Base-by-base conservation (phyloP, 2,329 filamentous ascomycete species). In the Pseudofabraea citricarpa region DNA sequence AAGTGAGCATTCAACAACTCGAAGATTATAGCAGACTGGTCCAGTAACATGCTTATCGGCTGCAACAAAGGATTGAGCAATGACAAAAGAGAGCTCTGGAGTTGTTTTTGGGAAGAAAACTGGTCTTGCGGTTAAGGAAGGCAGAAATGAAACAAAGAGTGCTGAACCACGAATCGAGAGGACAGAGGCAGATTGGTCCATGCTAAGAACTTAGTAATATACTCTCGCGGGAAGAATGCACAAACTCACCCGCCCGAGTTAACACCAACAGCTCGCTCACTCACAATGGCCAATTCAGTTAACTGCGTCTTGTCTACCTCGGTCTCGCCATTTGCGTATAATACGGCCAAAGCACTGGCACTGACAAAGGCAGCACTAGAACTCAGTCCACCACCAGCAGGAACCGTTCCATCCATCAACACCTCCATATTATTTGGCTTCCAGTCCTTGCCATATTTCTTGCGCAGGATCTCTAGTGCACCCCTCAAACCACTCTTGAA, bases 111-210 rank as follows among this genome's bases (percentile, higher is more conserved):
- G 91, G 63, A 98, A 89, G 31, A 83, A 77, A 48, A 97, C 82
- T 36, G 90, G 85, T 43, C 81, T 77, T 23, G 85, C 89, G 19
- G 77, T 74, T 40, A 98, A 83, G 15, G 71, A 74, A 3, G 93
- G 93, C 51, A 81, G 81, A 70, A 98, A 98, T 8, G 85, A 87
- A 47, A 96, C 91, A 61, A 94, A 90, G 33, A 96, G 79, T 8
- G 93, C 90, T 29, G 86, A 87, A 40, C 88, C 90, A 52, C 83
- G 82, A 57, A 88, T 77, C 0, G 90, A 91, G 67, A 98, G 93
- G 51, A 98, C 91, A 0, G 91, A 97, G 24, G 93, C 93, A 12
- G 90, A 84, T 69, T 98, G 93, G 61, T 98, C 93, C 93, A 98
- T 97, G 44, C 90, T 89, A 49, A 48, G 44, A 23, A 20, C 44